Base-by-base conservation (phyloP, 2,329 filamentous ascomycete genomes). In the Calonectria leucothoes region DNA sequence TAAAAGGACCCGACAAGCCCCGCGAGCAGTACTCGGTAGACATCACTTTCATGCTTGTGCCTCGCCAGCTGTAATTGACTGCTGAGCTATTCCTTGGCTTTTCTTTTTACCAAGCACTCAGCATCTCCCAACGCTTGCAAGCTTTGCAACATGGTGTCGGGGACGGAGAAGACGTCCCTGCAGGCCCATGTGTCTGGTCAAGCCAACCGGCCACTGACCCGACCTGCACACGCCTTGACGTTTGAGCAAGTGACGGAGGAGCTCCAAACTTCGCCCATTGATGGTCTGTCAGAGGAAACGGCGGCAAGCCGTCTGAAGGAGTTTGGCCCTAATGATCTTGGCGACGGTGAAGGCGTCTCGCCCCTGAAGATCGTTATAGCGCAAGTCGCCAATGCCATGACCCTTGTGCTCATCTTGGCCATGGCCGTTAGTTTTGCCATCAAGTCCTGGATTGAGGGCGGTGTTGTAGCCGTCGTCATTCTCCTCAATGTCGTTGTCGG, bases 311-410 rank as follows among this genome's bases (percentile, higher is more conserved):
- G 91, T 23, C 81, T 91, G 10, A 84, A 87, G 35, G 83, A 89
- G 71, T 89, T 88, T 84, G 91, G 92, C n/a, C 82, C 84, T 27
- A 93, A 93, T 79, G 88, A 92, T 74, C 85, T 93, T 3, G 89
- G 81, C 6, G 81, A 84, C 39, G 80, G 81, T 42, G 82, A 84
- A 65, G 81, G 88, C 14, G 89, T 93, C 57, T 88, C 85, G 84
- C 82, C 88, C 85, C 69, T 87, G 55, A 92, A 91, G 80, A 91
- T 93, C 42, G 82, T 93, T 12, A 84, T 93, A 57, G 87, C 89
- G 31, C 93, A 94, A 81, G 85, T 94, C 69, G 91, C 91, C 66
- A 94, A 94, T 80, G 92, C 92, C 12, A 91, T 94, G 91, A 93
- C 91, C 12, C 55, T 59, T 25, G 86, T 89, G 20, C 85, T 92